These are phyloP conservation scores for Eimeria sp. DNA, from an alignment of 169 alveolate genomes.

Conservation along the genomic window DNA sequence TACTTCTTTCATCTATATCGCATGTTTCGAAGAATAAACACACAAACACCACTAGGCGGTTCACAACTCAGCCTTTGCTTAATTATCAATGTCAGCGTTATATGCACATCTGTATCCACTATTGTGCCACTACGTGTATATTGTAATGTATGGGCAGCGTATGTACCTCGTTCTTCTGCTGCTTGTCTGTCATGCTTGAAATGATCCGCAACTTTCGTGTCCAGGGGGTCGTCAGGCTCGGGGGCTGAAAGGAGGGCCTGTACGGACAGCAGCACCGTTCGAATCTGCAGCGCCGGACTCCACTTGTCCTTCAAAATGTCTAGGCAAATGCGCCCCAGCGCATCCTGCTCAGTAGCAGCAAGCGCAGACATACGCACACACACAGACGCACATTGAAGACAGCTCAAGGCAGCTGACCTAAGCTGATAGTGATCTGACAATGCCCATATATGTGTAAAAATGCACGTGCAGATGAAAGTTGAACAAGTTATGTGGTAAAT, in stretches of 20 bases:
- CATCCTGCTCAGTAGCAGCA: conserved; percentile 89
- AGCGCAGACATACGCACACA: background rate
- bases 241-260: conserved; percentile 99
- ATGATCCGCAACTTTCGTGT: conserved; percentile 97
- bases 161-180: conserved; percentile 89
- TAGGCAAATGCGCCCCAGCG: conserved; percentile 99
- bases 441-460: too few species aligned
- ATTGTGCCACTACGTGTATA: background rate
- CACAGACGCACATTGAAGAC: background rate
- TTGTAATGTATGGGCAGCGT: background rate
- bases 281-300: conserved; percentile 99
- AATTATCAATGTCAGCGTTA: background rate
- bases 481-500: background rate
- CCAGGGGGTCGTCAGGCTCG: conserved; percentile 99
- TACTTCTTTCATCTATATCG: background rate
- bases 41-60: background rate
- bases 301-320: conserved; percentile 99
- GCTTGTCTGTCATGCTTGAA: conserved; percentile 95
- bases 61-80: background rate
- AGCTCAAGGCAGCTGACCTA: background rate
- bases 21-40: background rate
- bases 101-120: background rate
- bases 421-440: background rate
- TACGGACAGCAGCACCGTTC: conserved; percentile 98
- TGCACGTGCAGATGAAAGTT: background rate